phyloP scores from a whole-genome alignment of 805 yeast species.

The Yamadazyma phyllophila region DNA sequence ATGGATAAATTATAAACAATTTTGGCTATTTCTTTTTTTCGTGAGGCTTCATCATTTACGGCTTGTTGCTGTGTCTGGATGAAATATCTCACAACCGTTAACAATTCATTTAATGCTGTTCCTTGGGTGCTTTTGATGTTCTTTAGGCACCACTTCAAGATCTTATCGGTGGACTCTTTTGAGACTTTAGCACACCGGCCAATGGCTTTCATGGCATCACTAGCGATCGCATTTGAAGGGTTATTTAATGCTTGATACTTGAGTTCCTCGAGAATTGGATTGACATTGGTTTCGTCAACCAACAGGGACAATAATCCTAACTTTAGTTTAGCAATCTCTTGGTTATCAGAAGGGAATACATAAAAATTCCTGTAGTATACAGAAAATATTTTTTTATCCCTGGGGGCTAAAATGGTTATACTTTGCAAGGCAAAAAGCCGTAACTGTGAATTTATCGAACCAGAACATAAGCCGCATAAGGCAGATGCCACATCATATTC shows the following conservation, averaged over 20 bases:
- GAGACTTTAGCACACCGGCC: constrained; percentile 56
- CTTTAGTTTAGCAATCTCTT: constrained; percentile 48
- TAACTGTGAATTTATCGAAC: constrained; percentile 19
- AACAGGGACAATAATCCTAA: constrained; percentile 59
- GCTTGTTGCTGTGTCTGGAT: constrained; percentile 53
- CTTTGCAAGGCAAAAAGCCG: constrained; percentile 43
- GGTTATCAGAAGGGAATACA: constrained; percentile 54
- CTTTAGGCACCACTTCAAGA: constrained; percentile 63
- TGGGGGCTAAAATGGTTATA: constrained; percentile 37
- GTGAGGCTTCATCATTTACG: constrained; percentile 8
- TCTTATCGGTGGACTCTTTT: constrained; percentile 47
- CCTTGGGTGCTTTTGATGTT: constrained; percentile 39
- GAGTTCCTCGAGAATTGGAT: constrained; percentile 56
- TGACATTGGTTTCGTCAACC: constrained; percentile 52
- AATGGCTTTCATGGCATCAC: constrained; percentile 58
- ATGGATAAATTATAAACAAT: constrained; percentile 51
- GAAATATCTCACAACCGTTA: constrained; percentile 69
- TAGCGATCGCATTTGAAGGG: constrained; percentile 20
- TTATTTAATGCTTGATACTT: constrained; percentile 45
- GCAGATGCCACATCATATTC: constrained; percentile 50
- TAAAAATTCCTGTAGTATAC: constrained; percentile 48
- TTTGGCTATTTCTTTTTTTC: constrained; percentile 39
- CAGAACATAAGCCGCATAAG: constrained; percentile 44
- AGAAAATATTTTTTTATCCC: constrained; percentile 29
- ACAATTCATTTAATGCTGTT: constrained; percentile 55